These are phyloP conservation scores for Euryodendron excelsum DNA, from an alignment of 148 eudicot genomes.

Conservation along the genomic window DNA sequence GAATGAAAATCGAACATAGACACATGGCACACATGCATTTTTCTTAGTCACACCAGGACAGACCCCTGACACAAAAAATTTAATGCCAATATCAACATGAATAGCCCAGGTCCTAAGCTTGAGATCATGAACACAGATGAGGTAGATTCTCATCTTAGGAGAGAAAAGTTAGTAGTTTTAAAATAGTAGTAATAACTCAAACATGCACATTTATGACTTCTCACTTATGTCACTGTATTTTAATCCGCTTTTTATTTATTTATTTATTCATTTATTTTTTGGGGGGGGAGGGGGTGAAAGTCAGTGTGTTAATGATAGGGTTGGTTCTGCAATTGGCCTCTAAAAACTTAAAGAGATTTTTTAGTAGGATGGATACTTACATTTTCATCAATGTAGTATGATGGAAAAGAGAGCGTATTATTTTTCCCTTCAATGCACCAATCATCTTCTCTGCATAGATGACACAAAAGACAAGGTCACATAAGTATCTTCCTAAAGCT, in stretches of 20 bases:
- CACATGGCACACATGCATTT: neutral
- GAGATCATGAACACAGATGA: neutral
- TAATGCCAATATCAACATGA: conserved; percentile 1
- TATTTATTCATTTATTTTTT: too few species aligned
- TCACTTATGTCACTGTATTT: too few species aligned
- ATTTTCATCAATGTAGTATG: conserved; percentile 97
- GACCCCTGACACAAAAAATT: neutral
- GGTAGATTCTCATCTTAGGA: neutral
- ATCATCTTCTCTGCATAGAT: conserved; percentile 72
- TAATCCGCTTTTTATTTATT: too few species aligned
- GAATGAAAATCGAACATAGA: neutral
- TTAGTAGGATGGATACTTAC: conserved; percentile 47
- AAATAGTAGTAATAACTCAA: neutral
- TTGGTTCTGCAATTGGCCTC: neutral
- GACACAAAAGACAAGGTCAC: conserved; percentile 22
- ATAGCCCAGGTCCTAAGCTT: neutral
- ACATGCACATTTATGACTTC: conserved; percentile 5
- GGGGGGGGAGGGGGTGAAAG: neutral
- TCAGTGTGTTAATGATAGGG: neutral
- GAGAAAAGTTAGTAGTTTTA: neutral
- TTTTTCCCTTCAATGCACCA: conserved; percentile 82
- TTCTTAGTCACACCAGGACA: neutral
- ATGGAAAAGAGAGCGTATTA: conserved; percentile 82
- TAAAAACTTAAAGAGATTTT: conserved; percentile 5
- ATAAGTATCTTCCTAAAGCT: conserved; percentile 8